Base-by-base conservation (phyloP, 805 yeast genomes). In the Yamadazyma phyllophila region DNA sequence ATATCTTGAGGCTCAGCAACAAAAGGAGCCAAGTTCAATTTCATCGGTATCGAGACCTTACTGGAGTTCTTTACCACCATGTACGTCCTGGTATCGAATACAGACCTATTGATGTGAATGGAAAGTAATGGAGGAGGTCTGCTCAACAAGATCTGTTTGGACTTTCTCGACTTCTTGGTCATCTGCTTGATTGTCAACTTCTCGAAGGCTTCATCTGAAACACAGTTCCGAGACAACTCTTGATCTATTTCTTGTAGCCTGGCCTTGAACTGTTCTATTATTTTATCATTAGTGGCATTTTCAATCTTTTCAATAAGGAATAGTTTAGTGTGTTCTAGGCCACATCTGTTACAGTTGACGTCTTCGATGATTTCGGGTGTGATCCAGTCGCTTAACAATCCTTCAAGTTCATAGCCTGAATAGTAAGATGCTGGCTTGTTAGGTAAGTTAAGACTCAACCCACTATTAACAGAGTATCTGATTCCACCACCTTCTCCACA, bases 401-500 rank as follows among this genome's bases (percentile, higher is more conserved):
- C 80, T 4, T 76, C 63, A 45, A 87, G 65, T 10, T 58, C 58
- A 40, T 60, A 66, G 14, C 63, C 59, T 8, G 69, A 55, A 47
- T 67, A 58, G 46, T 65, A 59, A 4, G 67, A 57, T 8, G 52
- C 27, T 17, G 43, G 37, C 36, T 74, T 62, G 31, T 62, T 61
- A 0, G 92, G 91, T 40, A 87, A 67, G 50, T 83, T 86, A 53
- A 87, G 73, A 53, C 87, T 82, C 41, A 87, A 62, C 0, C 94
- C 92, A 56, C 88, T 81, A 44, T 82, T 76, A 0, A 88, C 87
- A 1, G 94, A 84, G 52, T 83, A 85, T 49, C 97, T 76, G 13
- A 91, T 83, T 2, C 97, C 97, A 44, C 96, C 97, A 63, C 82
- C 88, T 57, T 92, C 97, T 47, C 97, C 96, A 74, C 98, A 92